Base-by-base conservation (phyloP, 306 rosid species). In the Medicago lupulina region DNA sequence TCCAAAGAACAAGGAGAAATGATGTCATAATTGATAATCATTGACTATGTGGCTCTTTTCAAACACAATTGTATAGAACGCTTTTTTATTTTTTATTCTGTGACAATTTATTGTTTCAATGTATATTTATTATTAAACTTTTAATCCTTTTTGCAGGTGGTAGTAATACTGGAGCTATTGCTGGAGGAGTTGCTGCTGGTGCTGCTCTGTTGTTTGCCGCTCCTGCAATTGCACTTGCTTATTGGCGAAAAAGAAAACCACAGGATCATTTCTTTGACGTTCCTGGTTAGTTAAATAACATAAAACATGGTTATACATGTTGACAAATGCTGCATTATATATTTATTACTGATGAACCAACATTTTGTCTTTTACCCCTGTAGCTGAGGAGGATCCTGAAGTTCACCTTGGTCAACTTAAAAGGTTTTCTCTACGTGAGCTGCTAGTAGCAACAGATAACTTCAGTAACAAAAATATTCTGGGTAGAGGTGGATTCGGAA, bases 151-250 rank as follows among this genome's bases (percentile, higher is more conserved):
- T 57, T 83, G 54, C 83, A 96, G 99, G 90, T 70, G 64, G 73
- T 47, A 77, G 84, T 79, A 65, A 82, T 41, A 92, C 97, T 38
- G 98, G 97, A 76, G 88, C 98, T 77, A 96, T 96, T 86, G 99
- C 99, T 74, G 99, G 97, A 77, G 99, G 98, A 83, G 99, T 92
- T 79, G 99, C 97, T 79, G 99, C 97, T 54, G 97, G 93, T 71
- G 98, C 97, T 59, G 98, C 96, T 81, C 82, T 92, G 75, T 86
- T 96, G 74, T 92, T 96, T 87, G 96, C 98, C 77, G 96, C 86
- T 71, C 97, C 98, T 82, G 97, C 98, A 79, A 87, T 96, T 83
- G 98, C 98, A 54, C 96, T 92, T 88, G 98, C 92, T 67, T 80
- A 64, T 78, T 96, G 90, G 91, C 88, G 98, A 36, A 86, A 83